Base-by-base conservation (phyloP, 108 stramenopile genomes). In the Fragilariopsis cylindrus region DNA sequence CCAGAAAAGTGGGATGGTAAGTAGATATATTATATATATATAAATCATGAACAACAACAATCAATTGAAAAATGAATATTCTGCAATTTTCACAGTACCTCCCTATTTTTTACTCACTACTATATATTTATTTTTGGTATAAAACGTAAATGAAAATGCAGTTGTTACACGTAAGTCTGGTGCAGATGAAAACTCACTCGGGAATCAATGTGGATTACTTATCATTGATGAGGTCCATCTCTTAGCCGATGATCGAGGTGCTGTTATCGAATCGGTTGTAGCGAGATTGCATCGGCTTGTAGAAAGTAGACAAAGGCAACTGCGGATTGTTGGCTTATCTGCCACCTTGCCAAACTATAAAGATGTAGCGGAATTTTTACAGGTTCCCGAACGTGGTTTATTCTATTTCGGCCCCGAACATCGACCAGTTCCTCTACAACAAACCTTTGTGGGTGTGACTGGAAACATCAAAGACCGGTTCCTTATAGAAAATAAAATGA, bases 151-250 rank as follows among this genome's bases (percentile, higher is more conserved):
- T 30, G 21, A 30, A 30, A 30, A 30, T 30, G 30, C 30, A 30
- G 87, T 93, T 9, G 94, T 95, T 3, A 95, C 94, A 21, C 70
- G 94, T 30, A 95, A 95, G 71, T 88, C 90, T n/a, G 95, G 95
- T 30, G 81, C 65, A 46, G 87, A 87, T 67, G 95, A 94, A 60
- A 93, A 91, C 55, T 87, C 94, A 3, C 82, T 99, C 7, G 95
- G 92, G 5, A 85, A 95, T 49, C 85, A 93, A 44, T 98, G 98
- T 69, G 94, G 97, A 2, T 88, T 99, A 3, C 79, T 99, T 47
- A 99, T 99, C 57, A 98, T 99, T 71, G 99, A 99, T 75, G 99
- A 99, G 85, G 96, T 98, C 44, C 85, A 86, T 71, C 84, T 99
- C 56, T 83, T 99, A 6, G 99, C 98, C 15, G 99, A 99, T 67